Percentiles rank a stretch among this genome's conserved stretches.
These are phyloP conservation scores for Candida sakaeoensis DNA, from an alignment of 805 yeast species.

Conservation along the genomic window DNA sequence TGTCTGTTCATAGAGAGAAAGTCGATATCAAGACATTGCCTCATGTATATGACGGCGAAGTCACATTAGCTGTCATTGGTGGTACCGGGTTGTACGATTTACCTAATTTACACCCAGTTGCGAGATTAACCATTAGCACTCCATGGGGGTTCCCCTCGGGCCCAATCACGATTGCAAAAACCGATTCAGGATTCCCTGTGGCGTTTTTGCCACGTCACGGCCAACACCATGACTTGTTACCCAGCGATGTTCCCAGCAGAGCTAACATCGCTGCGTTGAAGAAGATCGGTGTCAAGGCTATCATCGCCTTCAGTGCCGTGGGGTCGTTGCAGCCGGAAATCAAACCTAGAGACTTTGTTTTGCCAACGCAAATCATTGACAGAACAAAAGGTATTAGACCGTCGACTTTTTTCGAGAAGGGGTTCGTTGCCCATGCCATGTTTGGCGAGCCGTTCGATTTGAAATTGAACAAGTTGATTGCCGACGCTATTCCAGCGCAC, in stretches of 20 bases:
- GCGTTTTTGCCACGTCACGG: slow-evolving; percentile 98
- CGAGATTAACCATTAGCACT: slow-evolving; percentile 74
- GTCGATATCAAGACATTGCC: slow-evolving; percentile 36
- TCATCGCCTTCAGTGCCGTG: slow-evolving; percentile 91
- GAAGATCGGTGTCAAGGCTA: slow-evolving; percentile 78
- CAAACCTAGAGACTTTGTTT: slow-evolving; percentile 92
- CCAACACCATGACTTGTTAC: slow-evolving; percentile 79
- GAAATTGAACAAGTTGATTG: slow-evolving; percentile 61
- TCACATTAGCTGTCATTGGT: slow-evolving; percentile 86
- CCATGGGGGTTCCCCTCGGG: slow-evolving; percentile 99
- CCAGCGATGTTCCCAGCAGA: slow-evolving; percentile 85
- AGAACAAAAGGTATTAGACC: slow-evolving; percentile 94
- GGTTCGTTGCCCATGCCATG: slow-evolving; percentile 95
- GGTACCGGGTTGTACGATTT: slow-evolving; percentile 97
- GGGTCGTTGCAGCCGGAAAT: slow-evolving; percentile 90
- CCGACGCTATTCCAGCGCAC: slow-evolving; percentile 39
- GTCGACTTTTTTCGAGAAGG: slow-evolving; percentile 84
- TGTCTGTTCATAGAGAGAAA: slow-evolving; percentile 37
- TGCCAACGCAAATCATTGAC: slow-evolving; percentile 94
- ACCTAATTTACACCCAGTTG: slow-evolving; percentile 79
- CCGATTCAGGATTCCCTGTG: slow-evolving; percentile 72
- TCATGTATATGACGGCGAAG: slow-evolving; percentile 56
- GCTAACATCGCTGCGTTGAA: slow-evolving; percentile 97
- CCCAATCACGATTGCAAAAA: slow-evolving; percentile 85
- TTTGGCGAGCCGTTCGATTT: slow-evolving; percentile 96